Percentiles rank a stretch among this genome's conserved stretches.
Conservation (phyloP, 2,329 filamentous ascomycete species). For the Fusarium nisikadoi region DNA sequence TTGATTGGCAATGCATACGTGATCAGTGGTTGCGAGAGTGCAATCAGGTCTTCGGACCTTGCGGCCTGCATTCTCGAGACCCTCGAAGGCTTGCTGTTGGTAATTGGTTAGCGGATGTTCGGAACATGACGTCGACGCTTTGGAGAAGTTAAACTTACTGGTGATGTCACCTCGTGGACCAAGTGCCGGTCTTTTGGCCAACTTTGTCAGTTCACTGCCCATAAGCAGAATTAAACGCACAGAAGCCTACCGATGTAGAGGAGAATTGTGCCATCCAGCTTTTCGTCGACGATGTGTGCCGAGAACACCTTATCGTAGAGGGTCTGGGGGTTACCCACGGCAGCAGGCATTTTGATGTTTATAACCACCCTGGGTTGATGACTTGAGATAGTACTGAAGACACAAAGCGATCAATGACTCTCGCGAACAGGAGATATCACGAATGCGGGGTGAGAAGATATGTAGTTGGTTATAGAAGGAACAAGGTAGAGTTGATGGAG, state of each 20-base stretch:
- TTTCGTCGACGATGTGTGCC: constrained; percentile 94
- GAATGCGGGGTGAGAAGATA: constrained; percentile 6
- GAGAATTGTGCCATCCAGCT: constrained; percentile 90
- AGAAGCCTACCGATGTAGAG: constrained; percentile 84
- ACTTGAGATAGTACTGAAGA: neutral
- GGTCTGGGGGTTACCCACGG: constrained; percentile 78
- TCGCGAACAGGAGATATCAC: neutral
- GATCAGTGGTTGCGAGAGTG: constrained; percentile 95
- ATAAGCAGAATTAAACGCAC: neutral
- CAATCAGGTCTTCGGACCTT: constrained; percentile 94
- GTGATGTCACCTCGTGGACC: constrained; percentile 98
- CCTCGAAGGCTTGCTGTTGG: constrained; percentile 92
- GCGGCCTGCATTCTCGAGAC: constrained; percentile 87
- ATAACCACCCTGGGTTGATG: neutral
- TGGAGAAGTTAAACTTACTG: constrained; percentile 64
- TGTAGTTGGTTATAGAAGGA: neutral
- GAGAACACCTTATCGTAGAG: constrained; percentile 98
- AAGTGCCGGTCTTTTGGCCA: constrained; percentile 80
- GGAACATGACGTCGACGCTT: constrained; percentile 4
- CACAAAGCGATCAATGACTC: neutral
- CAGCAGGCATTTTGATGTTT: constrained; percentile 75
- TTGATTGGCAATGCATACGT: constrained; percentile 69
- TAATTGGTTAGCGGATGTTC: constrained; percentile 27
- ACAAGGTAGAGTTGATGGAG: neutral
- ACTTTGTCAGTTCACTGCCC: constrained; percentile 19